Percentiles rank a stretch among this genome's conserved stretches.
Conservation (phyloP, 768 basidiomycete genomes). For the Mycena polygramma region DNA sequence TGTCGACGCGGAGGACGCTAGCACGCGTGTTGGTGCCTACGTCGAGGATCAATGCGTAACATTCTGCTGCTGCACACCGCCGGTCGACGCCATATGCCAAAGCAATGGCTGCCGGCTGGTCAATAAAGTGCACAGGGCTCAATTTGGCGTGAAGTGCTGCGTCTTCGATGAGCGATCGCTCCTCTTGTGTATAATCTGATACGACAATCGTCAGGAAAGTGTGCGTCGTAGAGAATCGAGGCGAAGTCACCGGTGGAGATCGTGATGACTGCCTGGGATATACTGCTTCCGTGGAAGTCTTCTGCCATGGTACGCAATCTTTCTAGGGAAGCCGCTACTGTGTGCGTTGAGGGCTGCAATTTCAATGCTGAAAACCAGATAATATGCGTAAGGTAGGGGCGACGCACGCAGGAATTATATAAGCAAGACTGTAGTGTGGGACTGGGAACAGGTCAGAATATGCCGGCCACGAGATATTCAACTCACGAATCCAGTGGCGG, state of each 20-base stretch:
- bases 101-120: constrained; percentile 4
- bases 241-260: not conserved
- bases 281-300: not conserved
- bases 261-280: constrained; percentile 16
- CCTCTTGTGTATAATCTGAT: not conserved
- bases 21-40: not conserved
- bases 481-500: too few species aligned
- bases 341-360: not conserved
- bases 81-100: constrained; percentile 13
- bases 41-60: not conserved
- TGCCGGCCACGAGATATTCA: too few species aligned
- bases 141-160: constrained; percentile 3
- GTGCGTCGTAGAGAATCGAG: not conserved
- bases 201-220: not conserved
- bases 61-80: not conserved
- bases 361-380: too few species aligned
- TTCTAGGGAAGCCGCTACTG: not conserved
- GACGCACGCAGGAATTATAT: too few species aligned
- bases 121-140: not conserved
- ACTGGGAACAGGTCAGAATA: too few species aligned
- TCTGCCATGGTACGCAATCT: constrained; percentile 2
- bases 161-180: not conserved
- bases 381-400: too few species aligned
- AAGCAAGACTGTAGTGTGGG: too few species aligned
- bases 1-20: not conserved